Conservation (phyloP, 805 yeast genomes). For the Candida coquimbonensis region DNA sequence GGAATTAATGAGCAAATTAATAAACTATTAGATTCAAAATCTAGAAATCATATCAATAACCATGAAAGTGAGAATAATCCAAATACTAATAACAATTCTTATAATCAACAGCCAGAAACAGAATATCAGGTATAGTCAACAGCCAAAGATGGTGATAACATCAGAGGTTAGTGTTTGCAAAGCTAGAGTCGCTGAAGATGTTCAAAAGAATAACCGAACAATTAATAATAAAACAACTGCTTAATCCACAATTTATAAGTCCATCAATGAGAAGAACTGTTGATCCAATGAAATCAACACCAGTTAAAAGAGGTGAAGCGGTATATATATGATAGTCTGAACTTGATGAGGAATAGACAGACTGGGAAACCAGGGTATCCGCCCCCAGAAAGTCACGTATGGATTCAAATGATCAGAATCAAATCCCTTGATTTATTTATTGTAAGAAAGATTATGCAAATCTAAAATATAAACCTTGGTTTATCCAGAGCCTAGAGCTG, state of each 20-base stretch:
- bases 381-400: conserved; percentile 12
- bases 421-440: too few relatives aligned
- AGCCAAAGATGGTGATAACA: conserved; percentile 5
- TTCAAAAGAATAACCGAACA: conserved; percentile 38
- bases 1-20: conserved; percentile 26
- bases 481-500: too few relatives aligned
- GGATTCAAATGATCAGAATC: not conserved
- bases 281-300: conserved; percentile 64
- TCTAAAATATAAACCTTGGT: too few relatives aligned
- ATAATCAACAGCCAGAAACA: not conserved
- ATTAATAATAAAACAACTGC: conserved; percentile 28
- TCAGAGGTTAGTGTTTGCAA: conserved; percentile 43
- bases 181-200: conserved; percentile 55
- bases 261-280: conserved; percentile 51
- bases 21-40: conserved; percentile 14
- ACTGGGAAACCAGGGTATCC: conserved; percentile 24
- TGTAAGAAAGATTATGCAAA: too few relatives aligned
- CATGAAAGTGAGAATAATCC: conserved; percentile 8
- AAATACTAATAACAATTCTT: not conserved
- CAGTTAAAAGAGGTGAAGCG: conserved; percentile 38
- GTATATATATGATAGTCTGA: conserved; percentile 21
- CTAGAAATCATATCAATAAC: conserved; percentile 7
- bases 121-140: too few relatives aligned
- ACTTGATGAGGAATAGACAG: conserved; percentile 20
- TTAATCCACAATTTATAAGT: conserved; percentile 50